Base-by-base conservation (phyloP, 148 eudicot genomes). In the Drosera capensis region DNA sequence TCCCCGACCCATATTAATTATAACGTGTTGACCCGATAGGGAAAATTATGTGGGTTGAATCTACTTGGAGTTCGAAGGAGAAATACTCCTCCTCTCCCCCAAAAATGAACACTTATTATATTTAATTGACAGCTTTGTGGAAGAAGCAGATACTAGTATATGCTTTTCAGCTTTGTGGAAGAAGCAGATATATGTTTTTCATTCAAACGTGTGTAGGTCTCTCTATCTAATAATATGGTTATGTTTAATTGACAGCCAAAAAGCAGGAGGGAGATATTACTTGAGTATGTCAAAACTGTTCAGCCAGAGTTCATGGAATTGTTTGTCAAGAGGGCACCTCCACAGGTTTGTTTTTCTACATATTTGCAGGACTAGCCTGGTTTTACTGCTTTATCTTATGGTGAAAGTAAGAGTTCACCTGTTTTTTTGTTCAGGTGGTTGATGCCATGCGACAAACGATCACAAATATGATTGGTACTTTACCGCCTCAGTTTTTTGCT, bases 381-480 rank as follows among this genome's bases (percentile, higher is more conserved):
- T 28, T 48, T 40, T 40, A 17, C 25, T 39, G 38, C 14, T 41
- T 38, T 36, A 28, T 25, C 9, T 25, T 35, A 25, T 15, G 12
- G 14, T 46, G 23, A 28, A 48, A 23, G 25, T 38, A 24, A 38
- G 8, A 20, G n/a, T 14, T 31, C 41, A 3, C 25, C 4, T 18
- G 25, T 23, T 25, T 8, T 23, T 14, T n/a, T 50, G 16, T 48
- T 21, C 63, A 85, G 95, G 80, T 85, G 44, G 95, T 85, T 55
- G 95, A 85, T 46, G 95, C 95, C 17, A 85, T 85, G 95, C 95
- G 95, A 31, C 86, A 80, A 59, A 85, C 95, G 6, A 86, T 85
- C 19, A 74, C 95, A 38, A 85, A 80, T 56, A 85, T 85, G 95
- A 85, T 85, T 48, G 95, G 95, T 30, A 80, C 90, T 25, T 63